These are phyloP conservation scores for Daldinia grandis DNA, from an alignment of 495 filamentous ascomycete species.

Conservation along the genomic window DNA sequence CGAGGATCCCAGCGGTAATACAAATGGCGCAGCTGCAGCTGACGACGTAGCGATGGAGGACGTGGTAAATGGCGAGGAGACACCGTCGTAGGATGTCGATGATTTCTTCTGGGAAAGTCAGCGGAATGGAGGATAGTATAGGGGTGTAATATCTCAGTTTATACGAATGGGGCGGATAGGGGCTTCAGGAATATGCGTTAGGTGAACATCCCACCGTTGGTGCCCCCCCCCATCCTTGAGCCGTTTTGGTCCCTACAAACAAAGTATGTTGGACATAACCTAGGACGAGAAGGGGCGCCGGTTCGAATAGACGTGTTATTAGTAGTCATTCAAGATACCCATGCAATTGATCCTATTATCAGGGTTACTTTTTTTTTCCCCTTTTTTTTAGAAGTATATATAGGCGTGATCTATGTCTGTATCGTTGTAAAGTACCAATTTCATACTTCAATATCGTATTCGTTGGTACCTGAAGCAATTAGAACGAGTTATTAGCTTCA, in stretches of 20 bases:
- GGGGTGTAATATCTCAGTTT: neutral
- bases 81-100: constrained; percentile 5
- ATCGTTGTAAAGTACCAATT: no score
- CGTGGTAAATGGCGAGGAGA: constrained; percentile 9
- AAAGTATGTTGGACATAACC: neutral
- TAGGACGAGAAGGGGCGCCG: neutral
- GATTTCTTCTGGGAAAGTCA: neutral
- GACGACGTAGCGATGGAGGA: constrained; percentile 10
- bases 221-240: neutral
- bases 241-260: neutral
- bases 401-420: neutral
- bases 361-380: neutral
- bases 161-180: neutral
- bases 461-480: no score
- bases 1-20: constrained; percentile 1
- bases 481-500: no score
- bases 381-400: no score
- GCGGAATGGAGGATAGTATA: no score
- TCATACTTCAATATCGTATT: no score
- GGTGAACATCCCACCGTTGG: neutral
- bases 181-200: neutral
- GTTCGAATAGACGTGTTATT: neutral
- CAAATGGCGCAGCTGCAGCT: neutral
- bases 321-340: constrained; percentile 6
- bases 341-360: neutral